phyloP scores from a whole-genome alignment of 805 yeast genomes.

The Ogataea paradorogensis region DNA sequence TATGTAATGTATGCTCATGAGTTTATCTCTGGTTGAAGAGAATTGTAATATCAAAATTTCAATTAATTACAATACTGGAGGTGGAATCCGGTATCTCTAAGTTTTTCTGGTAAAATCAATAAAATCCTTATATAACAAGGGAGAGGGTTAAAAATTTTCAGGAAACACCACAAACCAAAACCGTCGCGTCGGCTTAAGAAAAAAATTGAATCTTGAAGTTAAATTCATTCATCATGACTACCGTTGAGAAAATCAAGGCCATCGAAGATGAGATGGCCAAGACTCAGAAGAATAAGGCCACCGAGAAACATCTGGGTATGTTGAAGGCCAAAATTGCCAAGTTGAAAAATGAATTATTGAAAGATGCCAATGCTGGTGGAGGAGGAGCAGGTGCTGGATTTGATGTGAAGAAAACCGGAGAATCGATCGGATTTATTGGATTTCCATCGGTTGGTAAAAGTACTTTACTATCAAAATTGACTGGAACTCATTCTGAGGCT shows the following conservation, averaged over 20 bases:
- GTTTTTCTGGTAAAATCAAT: slow-evolving; percentile 3
- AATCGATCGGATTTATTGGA: slow-evolving; percentile 95
- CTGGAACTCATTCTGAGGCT: slow-evolving; percentile 97
- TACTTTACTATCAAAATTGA: slow-evolving; percentile 79
- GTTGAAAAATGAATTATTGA: slow-evolving; percentile 84
- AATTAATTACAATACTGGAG: slow-evolving; percentile 2
- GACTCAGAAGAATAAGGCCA: slow-evolving; percentile 97
- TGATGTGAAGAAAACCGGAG: slow-evolving; percentile 99
- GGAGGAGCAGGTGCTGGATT: slow-evolving; percentile 97
- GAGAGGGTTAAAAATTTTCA: slow-evolving; percentile 17
- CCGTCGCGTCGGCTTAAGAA: slow-evolving; percentile 13
- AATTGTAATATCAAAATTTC: not conserved
- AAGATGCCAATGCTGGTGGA: slow-evolving; percentile 63
- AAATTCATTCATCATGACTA: slow-evolving; percentile 40
- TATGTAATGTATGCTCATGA: slow-evolving; percentile 11
- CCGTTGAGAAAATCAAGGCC: slow-evolving; percentile 73
- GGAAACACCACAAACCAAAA: slow-evolving; percentile 17
- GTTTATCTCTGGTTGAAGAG: slow-evolving; percentile 6
- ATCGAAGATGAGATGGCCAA: slow-evolving; percentile 97
- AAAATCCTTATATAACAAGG: not conserved
- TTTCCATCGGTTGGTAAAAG: slow-evolving; percentile 95
- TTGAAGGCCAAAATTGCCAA: slow-evolving; percentile 95
- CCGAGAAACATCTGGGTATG: slow-evolving; percentile 96
- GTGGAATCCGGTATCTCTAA: slow-evolving; percentile 1
- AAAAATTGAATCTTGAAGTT: slow-evolving; percentile 1